These are phyloP conservation scores for Colletotrichum kahawae DNA, from an alignment of 2,329 filamentous ascomycete species.

Conservation along the genomic window DNA sequence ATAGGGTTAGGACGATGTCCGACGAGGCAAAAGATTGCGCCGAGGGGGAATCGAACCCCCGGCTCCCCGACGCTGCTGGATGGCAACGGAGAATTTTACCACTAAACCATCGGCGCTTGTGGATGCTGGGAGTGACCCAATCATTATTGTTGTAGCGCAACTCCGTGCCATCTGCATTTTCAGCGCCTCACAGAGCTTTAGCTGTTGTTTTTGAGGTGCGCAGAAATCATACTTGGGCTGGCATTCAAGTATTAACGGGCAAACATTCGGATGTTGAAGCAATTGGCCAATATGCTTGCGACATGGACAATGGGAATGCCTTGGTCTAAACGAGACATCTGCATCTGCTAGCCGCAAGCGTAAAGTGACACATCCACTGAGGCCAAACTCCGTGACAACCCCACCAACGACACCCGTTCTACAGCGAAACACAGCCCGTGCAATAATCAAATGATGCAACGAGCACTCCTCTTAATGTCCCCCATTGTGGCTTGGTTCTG, in stretches of 20 bases:
- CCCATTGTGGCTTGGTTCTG: neutral
- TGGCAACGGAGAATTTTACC: constrained; percentile 24
- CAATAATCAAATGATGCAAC: neutral
- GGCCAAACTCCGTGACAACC: neutral
- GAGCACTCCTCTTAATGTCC: neutral
- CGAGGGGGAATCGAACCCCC: constrained; percentile 23
- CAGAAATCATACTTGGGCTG: neutral
- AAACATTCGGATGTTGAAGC: neutral
- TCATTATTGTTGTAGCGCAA: neutral
- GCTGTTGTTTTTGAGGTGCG: neutral
- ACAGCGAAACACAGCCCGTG: neutral
- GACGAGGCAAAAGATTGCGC: neutral
- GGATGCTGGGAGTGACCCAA: rapidly evolving
- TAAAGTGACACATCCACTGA: neutral
- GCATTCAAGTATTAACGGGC: neutral
- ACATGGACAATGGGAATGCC: neutral
- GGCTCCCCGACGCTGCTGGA: constrained; percentile 19
- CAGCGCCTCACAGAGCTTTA: neutral
- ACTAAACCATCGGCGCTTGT: constrained; percentile 22
- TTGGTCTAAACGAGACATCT: neutral
- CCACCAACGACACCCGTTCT: neutral
- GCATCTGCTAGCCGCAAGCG: neutral
- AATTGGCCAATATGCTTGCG: neutral
- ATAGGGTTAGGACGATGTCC: neutral
- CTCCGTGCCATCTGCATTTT: neutral